These are phyloP conservation scores for Phytophthora litchii DNA, from an alignment of 352 stramenopile genomes.

Conservation along the genomic window DNA sequence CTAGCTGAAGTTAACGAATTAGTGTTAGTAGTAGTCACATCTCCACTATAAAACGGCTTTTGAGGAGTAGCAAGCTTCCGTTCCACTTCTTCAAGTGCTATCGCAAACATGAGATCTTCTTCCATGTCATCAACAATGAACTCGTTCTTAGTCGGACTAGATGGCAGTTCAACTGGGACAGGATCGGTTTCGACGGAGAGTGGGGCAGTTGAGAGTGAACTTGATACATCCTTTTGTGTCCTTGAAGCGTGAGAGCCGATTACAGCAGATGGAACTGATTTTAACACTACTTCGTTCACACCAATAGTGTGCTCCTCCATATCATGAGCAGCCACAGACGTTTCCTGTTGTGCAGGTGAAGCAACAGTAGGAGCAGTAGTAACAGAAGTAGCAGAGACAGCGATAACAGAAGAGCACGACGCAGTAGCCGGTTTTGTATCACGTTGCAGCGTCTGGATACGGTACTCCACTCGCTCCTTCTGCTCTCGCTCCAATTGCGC, in stretches of 20 bases:
- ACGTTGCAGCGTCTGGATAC: slow-evolving; percentile 51
- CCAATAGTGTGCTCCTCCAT: neutral
- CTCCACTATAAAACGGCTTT: slow-evolving; percentile 18
- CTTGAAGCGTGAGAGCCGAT: neutral
- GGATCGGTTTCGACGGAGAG: neutral
- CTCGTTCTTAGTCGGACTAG: slow-evolving; percentile 33
- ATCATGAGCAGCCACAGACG: neutral
- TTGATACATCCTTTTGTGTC: neutral
- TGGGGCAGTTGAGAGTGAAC: neutral
- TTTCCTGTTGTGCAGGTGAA: neutral
- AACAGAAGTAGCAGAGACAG: neutral
- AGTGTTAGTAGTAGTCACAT: neutral
- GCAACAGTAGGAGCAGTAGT: neutral
- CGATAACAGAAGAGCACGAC: slow-evolving; percentile 1
- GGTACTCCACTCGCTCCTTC: slow-evolving; percentile 51
- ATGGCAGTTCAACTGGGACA: neutral
- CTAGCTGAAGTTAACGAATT: slow-evolving; percentile 6
- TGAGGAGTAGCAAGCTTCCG: slow-evolving; percentile 41
- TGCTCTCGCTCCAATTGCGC: slow-evolving; percentile 54
- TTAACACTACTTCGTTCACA: neutral
- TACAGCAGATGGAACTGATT: neutral
- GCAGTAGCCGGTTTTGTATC: slow-evolving; percentile 1
- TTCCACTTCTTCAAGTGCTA: slow-evolving; percentile 73
- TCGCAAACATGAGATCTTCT: slow-evolving; percentile 69
- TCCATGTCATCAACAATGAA: slow-evolving; percentile 71